Conservation (phyloP, 305 asterid species). For the Fraxinus platypoda region DNA sequence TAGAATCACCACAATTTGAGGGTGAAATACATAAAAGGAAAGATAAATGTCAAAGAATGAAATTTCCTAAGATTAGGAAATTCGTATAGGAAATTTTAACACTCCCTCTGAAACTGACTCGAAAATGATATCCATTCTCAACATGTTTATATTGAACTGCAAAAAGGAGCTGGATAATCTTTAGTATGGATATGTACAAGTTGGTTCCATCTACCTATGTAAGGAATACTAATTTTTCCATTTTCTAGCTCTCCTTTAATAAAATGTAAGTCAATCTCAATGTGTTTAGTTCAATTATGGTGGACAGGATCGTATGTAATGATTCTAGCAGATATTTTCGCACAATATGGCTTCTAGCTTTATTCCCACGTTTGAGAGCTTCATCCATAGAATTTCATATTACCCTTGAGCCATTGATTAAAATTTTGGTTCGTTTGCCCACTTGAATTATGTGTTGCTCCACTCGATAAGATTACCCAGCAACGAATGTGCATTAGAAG, state of each 20-base stretch:
- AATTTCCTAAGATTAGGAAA: neutral
- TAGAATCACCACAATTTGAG: neutral
- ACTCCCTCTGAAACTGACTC: neutral
- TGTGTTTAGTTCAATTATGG: neutral
- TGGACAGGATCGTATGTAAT: neutral
- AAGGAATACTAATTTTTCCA: neutral
- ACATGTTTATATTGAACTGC: neutral
- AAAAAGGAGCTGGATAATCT: neutral
- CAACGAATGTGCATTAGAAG: neutral
- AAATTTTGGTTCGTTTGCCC: neutral
- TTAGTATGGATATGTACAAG: neutral
- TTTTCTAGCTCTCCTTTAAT: neutral
- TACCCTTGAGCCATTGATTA: neutral
- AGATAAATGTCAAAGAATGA: neutral
- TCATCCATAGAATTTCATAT: neutral
- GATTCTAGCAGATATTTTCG: neutral
- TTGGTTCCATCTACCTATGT: neutral
- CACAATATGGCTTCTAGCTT: neutral
- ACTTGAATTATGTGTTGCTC: neutral
- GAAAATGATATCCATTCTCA: neutral
- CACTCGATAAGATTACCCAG: neutral
- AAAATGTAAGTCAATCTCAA: neutral
- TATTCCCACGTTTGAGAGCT: neutral
- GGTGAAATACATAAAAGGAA: neutral
- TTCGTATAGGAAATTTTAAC: neutral